Evolutionary conservation across 1,284 basidiomycete species (phyloP).

Genomic region (Irpex sp.): DNA sequence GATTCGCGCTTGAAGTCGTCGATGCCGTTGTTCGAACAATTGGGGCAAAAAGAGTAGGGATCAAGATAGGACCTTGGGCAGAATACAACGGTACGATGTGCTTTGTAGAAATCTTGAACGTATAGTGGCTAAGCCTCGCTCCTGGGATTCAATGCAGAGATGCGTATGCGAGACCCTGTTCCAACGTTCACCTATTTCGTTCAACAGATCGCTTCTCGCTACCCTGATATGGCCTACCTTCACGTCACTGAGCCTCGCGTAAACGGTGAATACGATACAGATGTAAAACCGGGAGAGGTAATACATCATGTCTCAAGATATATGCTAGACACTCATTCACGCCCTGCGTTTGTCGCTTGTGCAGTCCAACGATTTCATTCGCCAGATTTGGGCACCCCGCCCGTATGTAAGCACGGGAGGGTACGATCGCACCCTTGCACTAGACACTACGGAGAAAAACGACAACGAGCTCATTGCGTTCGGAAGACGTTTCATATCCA

Average conservation of each 20-base stretch:
- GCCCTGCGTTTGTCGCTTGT: not conserved
- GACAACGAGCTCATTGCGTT: conserved; percentile 36
- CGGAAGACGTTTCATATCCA: conserved; percentile 43
- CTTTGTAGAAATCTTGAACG: not conserved
- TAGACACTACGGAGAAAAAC: conserved; percentile 24
- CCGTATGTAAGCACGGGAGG: conserved; percentile 35
- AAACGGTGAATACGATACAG: conserved; percentile 15
- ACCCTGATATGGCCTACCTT: conserved; percentile 51
- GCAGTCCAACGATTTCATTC: conserved; percentile 26
- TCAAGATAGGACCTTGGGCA: conserved; percentile 55
- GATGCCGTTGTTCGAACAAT: conserved; percentile 39
- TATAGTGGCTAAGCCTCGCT: not conserved
- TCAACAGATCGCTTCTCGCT: conserved; percentile 29
- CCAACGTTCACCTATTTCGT: conserved; percentile 40
- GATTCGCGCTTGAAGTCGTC: conserved; percentile 48
- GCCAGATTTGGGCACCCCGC: conserved; percentile 24
- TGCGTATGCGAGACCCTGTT: conserved; percentile 45
- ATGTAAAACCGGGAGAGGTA: conserved; percentile 14
- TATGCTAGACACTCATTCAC: not conserved
- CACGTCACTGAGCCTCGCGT: conserved; percentile 43
- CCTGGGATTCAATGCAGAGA: conserved; percentile 21
- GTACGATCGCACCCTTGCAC: conserved; percentile 21
- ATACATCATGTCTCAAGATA: not conserved
- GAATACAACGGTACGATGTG: conserved; percentile 31
- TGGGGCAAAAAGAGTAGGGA: conserved; percentile 38